These are phyloP conservation scores for Clitoria ternatea DNA, from an alignment of 306 rosid species.

Conservation along the genomic window DNA sequence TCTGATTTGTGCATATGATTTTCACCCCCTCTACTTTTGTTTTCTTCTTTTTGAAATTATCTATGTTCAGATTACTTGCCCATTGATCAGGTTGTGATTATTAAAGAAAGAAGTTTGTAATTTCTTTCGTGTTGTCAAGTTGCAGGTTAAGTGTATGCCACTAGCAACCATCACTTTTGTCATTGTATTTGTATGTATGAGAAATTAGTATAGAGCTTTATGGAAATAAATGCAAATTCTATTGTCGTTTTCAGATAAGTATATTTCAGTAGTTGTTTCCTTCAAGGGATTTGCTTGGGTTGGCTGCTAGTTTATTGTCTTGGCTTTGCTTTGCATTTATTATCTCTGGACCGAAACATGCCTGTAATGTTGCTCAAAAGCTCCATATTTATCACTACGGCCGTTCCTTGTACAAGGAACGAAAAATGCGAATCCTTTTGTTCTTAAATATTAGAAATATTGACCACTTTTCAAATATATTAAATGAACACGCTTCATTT, in stretches of 20 bases:
- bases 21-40: slow-evolving; percentile 17
- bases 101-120: slow-evolving; percentile 32
- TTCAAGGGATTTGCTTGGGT: neutral
- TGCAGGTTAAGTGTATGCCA: slow-evolving; percentile 38
- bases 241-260: neutral
- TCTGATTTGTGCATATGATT: slow-evolving; percentile 62
- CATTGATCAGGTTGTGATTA: slow-evolving; percentile 39
- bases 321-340: neutral
- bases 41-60: slow-evolving; percentile 33
- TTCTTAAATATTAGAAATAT: too few relatives aligned
- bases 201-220: slow-evolving; percentile 36
- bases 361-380: too few relatives aligned
- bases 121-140: slow-evolving; percentile 34
- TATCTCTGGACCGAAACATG: neutral
- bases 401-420: too few relatives aligned
- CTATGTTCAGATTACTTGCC: slow-evolving; percentile 33
- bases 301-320: neutral
- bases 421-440: too few relatives aligned
- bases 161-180: slow-evolving; percentile 41
- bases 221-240: slow-evolving; percentile 37
- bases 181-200: slow-evolving; percentile 43
- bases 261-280: neutral
- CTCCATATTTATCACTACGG: too few relatives aligned
- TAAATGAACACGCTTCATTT: too few relatives aligned
- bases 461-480: too few relatives aligned